Conservation (phyloP, 2,329 filamentous ascomycete species). For the Apiospora saccharicola region DNA sequence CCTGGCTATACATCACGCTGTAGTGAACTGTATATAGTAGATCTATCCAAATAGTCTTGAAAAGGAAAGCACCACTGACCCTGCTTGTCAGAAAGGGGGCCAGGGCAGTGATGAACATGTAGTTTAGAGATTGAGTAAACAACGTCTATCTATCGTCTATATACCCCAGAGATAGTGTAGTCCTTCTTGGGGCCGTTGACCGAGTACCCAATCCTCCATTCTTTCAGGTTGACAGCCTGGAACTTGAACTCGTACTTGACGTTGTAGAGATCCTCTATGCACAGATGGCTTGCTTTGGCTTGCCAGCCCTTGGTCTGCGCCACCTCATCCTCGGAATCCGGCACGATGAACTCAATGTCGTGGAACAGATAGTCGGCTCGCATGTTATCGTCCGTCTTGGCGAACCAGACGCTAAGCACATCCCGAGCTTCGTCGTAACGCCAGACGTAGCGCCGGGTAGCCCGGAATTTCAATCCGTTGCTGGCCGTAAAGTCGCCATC, state of each 20-base stretch:
- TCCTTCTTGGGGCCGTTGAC: conserved; percentile 79
- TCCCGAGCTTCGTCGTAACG: conserved; percentile 70
- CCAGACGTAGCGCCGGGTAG: conserved; percentile 74
- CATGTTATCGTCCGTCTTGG: conserved; percentile 66
- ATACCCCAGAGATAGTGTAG: conserved; percentile 66
- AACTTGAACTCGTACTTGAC: conserved; percentile 74
- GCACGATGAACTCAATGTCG: conserved; percentile 67
- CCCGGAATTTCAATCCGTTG: conserved; percentile 63
- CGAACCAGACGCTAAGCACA: conserved; percentile 76
- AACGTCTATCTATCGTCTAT: conserved; percentile 47
- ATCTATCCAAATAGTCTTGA: not conserved
- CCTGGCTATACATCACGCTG: not conserved
- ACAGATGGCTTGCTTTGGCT: conserved; percentile 73
- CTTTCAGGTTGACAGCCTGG: conserved; percentile 60
- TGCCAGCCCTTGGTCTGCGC: conserved; percentile 58
- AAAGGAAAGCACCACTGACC: not conserved
- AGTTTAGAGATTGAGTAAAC: not conserved
- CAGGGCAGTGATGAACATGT: not conserved
- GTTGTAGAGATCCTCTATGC: conserved; percentile 75
- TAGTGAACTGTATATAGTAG: not conserved
- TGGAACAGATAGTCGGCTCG: conserved; percentile 79
- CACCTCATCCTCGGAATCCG: conserved; percentile 36
- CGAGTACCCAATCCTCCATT: conserved; percentile 68
- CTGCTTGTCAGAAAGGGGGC: not conserved
- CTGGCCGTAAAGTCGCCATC: conserved; percentile 69